Evolutionary conservation across 2,329 filamentous ascomycete species (phyloP), one percentile per base, ranked within the genome.

Genomic region (Thelonectria rubi): DNA sequence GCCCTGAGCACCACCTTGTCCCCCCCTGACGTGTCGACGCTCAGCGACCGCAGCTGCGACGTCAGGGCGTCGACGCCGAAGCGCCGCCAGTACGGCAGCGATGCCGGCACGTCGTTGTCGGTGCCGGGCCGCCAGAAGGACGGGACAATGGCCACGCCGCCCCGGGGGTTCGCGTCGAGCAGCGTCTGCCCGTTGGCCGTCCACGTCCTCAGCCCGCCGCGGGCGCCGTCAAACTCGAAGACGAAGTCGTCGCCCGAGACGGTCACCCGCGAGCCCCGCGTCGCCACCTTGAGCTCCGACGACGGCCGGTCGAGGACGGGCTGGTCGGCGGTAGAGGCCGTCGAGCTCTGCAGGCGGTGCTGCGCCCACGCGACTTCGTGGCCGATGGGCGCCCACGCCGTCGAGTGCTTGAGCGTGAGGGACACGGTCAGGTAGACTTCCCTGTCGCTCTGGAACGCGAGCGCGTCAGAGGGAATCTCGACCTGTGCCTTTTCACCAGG

Each of bases 81-180:
- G 17, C 80, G 77, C 46, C 81, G 76, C 88, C 88, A 91, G 65
- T 89, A 85, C 5, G 80, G 81, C 3, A 84, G 79, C 11, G 85
- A 83, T 15, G 75, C 70, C 0, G 84, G 80, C 0, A 78, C 76
- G 68, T 91, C 88, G 67, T 91, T 91, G 73, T 91, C 86, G 0
- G 88, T 91, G 14, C 83, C 82, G 0, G 88, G 85, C 5, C 88
- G 85, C 82, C 87, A 90, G 75, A 91, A 86, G 6, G 80, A 78
- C 1, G 84, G 80, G 9, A 74, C 68, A 15, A 82, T 72, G 20
- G 78, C 80, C 3, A 75, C 73, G 8, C 73, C 67, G 3, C 75
- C 76, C 37, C 63, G 71, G 1, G 80, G 75, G 49, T 78, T 74
- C 1, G 68, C 51, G 8, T 69, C 74, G 11, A 84, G 71, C 0